phyloP scores from a whole-genome alignment of 2,329 filamentous ascomycete species.

The Colletotrichum sp. region DNA sequence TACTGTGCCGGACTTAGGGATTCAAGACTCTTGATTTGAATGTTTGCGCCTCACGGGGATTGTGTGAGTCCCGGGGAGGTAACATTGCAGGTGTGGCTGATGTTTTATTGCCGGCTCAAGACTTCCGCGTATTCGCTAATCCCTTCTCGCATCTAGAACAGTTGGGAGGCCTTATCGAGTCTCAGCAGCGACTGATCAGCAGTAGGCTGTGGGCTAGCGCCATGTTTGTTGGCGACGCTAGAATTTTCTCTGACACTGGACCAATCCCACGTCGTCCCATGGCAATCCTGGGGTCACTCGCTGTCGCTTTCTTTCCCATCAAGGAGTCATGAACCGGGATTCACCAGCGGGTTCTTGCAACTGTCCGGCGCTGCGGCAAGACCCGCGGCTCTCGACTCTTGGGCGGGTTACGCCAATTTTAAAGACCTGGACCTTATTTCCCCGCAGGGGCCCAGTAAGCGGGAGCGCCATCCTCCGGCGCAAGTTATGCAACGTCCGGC shows the following conservation, averaged over 20 bases:
- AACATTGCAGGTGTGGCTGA: not conserved
- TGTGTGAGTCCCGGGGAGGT: not conserved
- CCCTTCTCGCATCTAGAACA: not conserved
- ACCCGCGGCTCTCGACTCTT: not conserved
- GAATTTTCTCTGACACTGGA: not conserved
- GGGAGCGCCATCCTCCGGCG: constrained; percentile 1
- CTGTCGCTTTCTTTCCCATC: not conserved
- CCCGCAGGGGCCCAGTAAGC: not conserved
- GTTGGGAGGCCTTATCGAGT: not conserved
- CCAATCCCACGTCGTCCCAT: not conserved
- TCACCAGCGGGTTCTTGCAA: not conserved
- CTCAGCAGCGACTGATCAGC: not conserved
- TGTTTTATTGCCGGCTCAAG: not conserved
- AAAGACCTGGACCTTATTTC: not conserved
- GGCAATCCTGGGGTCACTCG: not conserved
- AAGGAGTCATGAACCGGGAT: not conserved
- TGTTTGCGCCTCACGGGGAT: not conserved
- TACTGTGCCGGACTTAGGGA: not conserved
- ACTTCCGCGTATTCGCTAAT: not conserved
- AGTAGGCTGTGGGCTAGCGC: not conserved
- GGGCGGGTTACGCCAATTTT: not conserved
- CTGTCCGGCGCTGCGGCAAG: not conserved
- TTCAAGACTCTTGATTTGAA: not conserved
- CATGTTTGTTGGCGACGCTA: not conserved
- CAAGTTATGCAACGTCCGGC: not conserved